Conservation (phyloP, 2,329 filamentous ascomycete species). For the Exophiala sp. region DNA sequence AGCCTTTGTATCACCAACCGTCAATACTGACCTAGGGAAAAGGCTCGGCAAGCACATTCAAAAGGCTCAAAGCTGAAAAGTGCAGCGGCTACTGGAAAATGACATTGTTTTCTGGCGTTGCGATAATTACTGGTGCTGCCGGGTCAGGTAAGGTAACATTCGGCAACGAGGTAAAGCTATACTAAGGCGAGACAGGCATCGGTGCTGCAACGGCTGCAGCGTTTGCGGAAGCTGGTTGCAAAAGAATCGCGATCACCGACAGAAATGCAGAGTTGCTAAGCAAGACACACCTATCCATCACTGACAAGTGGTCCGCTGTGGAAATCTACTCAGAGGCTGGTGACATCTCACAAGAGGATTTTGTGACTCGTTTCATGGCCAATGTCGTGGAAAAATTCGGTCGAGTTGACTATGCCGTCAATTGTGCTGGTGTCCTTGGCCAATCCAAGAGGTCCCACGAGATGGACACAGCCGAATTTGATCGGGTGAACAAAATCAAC, state of each 20-base stretch:
- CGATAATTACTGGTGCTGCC: slow-evolving; percentile 48
- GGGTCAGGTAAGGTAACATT: slow-evolving; percentile 39
- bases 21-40: too few species aligned
- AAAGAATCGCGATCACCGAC: slow-evolving; percentile 54
- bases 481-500: slow-evolving; percentile 54
- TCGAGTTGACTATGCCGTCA: slow-evolving; percentile 55
- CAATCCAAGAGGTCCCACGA: slow-evolving; percentile 44
- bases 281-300: slow-evolving; percentile 35
- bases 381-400: slow-evolving; percentile 37
- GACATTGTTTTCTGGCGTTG: slow-evolving; percentile 43
- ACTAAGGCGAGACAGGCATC: slow-evolving; percentile 46
- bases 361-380: slow-evolving; percentile 39
- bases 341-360: slow-evolving; percentile 48
- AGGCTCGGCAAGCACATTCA: background rate
- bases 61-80: background rate
- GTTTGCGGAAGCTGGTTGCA: slow-evolving; percentile 51
- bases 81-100: background rate
- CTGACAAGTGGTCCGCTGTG: slow-evolving; percentile 34
- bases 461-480: slow-evolving; percentile 47
- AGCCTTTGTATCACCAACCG: too few species aligned
- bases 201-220: slow-evolving; percentile 52
- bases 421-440: slow-evolving; percentile 54
- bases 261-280: slow-evolving; percentile 43
- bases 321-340: slow-evolving; percentile 39
- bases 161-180: background rate